Evolutionary conservation across 2,329 filamentous ascomycete species (phyloP).

Genomic region (Fusarium subglutinans): DNA sequence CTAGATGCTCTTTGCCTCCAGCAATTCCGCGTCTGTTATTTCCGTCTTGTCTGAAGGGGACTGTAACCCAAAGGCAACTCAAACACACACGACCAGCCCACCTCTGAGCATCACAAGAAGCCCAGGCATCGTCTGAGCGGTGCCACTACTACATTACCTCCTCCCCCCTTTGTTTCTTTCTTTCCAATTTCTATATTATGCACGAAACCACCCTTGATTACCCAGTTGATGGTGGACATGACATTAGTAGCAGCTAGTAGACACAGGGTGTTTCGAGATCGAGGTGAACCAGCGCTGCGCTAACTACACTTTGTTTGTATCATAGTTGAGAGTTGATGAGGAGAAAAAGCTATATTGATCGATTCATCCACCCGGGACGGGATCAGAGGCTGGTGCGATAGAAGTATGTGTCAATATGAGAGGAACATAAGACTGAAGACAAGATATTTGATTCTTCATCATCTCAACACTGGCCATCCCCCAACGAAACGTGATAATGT

Average conservation of each 20-base stretch:
- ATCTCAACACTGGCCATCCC: neutral
- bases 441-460: constrained; percentile 14
- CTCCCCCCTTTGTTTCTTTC: neutral
- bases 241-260: neutral
- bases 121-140: constrained; percentile 3
- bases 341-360: neutral
- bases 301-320: constrained; percentile 34
- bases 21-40: constrained; percentile 4
- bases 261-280: neutral
- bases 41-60: constrained; percentile 4
- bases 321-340: constrained; percentile 16
- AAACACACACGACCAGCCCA: neutral
- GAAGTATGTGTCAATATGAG: constrained; percentile 7
- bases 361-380: neutral
- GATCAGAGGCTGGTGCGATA: constrained; percentile 10
- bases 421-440: constrained; percentile 13
- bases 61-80: neutral
- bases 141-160: neutral
- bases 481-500: neutral
- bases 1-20: constrained; percentile 27
- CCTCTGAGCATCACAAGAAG: neutral
- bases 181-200: constrained; percentile 26
- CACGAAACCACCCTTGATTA: constrained; percentile 9
- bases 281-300: neutral
- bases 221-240: neutral